A percentile compares a stretch with the other conserved stretches of the same genome.
Evolutionary conservation across 306 rosid species (phyloP).

Genomic region (Vicia sativa): DNA sequence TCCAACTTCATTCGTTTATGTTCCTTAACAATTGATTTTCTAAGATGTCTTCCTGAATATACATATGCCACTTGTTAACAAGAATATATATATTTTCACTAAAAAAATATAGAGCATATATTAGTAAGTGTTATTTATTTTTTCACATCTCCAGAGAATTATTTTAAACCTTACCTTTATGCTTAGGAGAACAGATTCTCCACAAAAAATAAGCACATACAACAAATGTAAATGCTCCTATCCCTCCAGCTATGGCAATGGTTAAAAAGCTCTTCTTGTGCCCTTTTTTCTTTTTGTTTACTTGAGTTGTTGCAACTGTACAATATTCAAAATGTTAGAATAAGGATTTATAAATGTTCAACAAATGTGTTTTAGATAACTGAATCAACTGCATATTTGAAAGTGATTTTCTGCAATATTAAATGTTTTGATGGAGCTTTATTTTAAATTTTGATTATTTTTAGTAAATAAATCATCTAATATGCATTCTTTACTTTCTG

Average conservation of each 20-base stretch:
- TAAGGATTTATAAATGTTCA: neutral
- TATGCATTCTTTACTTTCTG: too few species aligned
- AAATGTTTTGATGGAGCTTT: too few species aligned
- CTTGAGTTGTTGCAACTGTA: neutral
- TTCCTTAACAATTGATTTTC: neutral
- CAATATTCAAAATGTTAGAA: neutral
- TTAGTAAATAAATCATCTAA: too few species aligned
- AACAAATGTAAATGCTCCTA: conserved; percentile 17
- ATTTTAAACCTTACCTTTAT: conserved; percentile 20
- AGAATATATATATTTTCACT: too few species aligned
- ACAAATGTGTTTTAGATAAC: too few species aligned
- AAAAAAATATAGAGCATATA: too few species aligned
- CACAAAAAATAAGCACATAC: conserved; percentile 26
- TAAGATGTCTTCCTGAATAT: conserved; percentile 27
- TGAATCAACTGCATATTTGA: too few species aligned
- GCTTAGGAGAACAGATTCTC: conserved; percentile 22
- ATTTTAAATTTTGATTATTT: too few species aligned
- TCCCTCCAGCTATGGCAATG: conserved; percentile 7
- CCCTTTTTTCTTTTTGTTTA: conserved; percentile 3
- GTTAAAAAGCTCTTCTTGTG: neutral
- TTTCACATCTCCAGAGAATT: too few species aligned
- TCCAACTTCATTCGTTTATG: conserved; percentile 34
- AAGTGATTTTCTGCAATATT: too few species aligned
- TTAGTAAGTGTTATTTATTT: too few species aligned
- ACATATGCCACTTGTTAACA: too few species aligned